Percentiles rank a stretch among this genome's conserved stretches.
Conservation (phyloP, 2,329 filamentous ascomycete genomes). For the Mycosphaerella arachidis region DNA sequence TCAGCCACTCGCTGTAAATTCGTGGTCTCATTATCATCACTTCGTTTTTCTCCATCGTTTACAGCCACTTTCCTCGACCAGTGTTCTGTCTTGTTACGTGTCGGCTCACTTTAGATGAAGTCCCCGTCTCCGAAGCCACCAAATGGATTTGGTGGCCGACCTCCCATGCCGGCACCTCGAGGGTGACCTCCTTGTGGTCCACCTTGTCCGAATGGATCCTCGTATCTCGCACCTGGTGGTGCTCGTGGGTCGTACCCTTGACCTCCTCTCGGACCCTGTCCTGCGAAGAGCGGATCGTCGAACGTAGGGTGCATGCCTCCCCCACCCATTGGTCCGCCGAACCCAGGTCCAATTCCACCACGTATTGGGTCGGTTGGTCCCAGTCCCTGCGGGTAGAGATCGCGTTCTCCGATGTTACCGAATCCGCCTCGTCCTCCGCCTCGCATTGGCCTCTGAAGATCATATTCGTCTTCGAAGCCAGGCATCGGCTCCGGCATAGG, state of each 20-base stretch:
- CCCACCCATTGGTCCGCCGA: slow-evolving; percentile 51
- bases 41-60: neutral
- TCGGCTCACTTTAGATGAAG: slow-evolving; percentile 45
- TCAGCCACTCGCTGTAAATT: neutral
- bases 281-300: slow-evolving; percentile 78
- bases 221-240: slow-evolving; percentile 86
- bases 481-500: slow-evolving; percentile 72
- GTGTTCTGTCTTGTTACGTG: neutral
- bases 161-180: slow-evolving; percentile 42
- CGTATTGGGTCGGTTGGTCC: slow-evolving; percentile 80
- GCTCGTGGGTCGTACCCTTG: slow-evolving; percentile 63
- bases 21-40: neutral
- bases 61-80: neutral
- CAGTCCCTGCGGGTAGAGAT: slow-evolving; percentile 80
- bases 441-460: slow-evolving; percentile 66
- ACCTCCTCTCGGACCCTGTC: slow-evolving; percentile 41
- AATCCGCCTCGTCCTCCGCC: slow-evolving; percentile 32
- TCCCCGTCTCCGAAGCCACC: slow-evolving; percentile 58
- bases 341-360: slow-evolving; percentile 54
- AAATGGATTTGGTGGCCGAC: slow-evolving; percentile 54
- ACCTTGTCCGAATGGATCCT: slow-evolving; percentile 78
- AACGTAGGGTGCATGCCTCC: slow-evolving; percentile 94
- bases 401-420: slow-evolving; percentile 70
- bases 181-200: slow-evolving; percentile 41
- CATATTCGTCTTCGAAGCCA: slow-evolving; percentile 88